These are phyloP conservation scores for Craterostigma plantagineum DNA, from an alignment of 257 asterid species.

Conservation along the genomic window DNA sequence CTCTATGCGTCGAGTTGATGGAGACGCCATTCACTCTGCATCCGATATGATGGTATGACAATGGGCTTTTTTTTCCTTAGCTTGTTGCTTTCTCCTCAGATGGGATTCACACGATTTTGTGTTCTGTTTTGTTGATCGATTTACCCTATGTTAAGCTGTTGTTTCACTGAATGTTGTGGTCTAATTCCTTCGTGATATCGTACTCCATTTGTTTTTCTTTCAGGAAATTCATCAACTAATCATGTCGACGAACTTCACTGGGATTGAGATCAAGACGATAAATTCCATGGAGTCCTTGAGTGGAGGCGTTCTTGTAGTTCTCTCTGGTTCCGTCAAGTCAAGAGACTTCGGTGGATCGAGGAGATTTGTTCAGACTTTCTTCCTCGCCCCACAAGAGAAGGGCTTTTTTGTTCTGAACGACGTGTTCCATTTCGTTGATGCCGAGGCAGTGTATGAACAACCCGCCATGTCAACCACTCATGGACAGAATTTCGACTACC, in stretches of 20 bases:
- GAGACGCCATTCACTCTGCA: slow-evolving; percentile 40
- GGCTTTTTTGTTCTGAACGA: slow-evolving; percentile 84
- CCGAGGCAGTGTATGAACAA: slow-evolving; percentile 29
- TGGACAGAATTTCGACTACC: slow-evolving; percentile 35
- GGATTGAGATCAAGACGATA: slow-evolving; percentile 62
- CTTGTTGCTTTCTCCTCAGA: background rate
- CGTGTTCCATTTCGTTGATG: slow-evolving; percentile 54
- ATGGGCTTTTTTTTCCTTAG: background rate
- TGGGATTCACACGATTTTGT: too few species aligned
- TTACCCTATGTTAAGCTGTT: background rate
- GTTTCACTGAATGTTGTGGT: too few species aligned
- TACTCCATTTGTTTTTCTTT: too few species aligned
- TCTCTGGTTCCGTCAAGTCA: slow-evolving; percentile 56
- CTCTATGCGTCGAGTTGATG: slow-evolving; percentile 51
- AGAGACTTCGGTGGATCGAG: slow-evolving; percentile 33
- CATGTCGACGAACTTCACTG: slow-evolving; percentile 37
- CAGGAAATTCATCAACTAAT: slow-evolving; percentile 64
- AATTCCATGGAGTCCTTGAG: slow-evolving; percentile 69
- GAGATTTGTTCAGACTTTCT: slow-evolving; percentile 71
- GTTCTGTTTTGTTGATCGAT: too few species aligned
- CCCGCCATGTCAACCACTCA: slow-evolving; percentile 23
- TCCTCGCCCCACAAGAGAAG: slow-evolving; percentile 90
- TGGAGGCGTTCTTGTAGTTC: slow-evolving; percentile 72
- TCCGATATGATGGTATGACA: slow-evolving; percentile 34
- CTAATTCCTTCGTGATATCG: background rate